Evolutionary conservation across 2,329 filamentous ascomycete species (phyloP).

Genomic region (Fusarium cyanostomum): DNA sequence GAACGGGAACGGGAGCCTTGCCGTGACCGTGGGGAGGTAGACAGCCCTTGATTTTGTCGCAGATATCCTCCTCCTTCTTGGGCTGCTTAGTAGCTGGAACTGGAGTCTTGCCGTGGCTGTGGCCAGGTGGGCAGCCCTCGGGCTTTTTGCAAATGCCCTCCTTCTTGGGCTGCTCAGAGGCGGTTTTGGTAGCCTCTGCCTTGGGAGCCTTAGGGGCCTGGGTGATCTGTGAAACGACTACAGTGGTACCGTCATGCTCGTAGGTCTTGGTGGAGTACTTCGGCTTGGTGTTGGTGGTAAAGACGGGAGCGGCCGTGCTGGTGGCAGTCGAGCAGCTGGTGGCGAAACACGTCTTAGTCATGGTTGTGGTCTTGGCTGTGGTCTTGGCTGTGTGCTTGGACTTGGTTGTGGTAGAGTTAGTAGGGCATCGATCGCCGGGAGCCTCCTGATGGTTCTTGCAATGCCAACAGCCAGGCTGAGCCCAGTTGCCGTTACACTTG

Average conservation of each 20-base stretch:
- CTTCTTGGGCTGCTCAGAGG: constrained; percentile 3
- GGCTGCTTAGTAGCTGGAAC: constrained; percentile 3
- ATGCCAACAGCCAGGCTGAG: constrained; percentile 45
- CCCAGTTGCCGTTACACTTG: constrained; percentile 42
- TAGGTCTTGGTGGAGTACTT: constrained; percentile 21
- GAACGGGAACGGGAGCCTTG: constrained; percentile 17
- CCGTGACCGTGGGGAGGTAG: not conserved
- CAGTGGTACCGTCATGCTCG: constrained; percentile 15
- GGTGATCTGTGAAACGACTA: constrained; percentile 22
- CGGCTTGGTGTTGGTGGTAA: constrained; percentile 7
- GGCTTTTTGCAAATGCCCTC: not conserved
- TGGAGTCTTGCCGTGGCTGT: not conserved
- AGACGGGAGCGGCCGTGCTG: constrained; percentile 2
- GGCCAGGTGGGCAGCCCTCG: not conserved
- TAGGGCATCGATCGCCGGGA: constrained; percentile 23
- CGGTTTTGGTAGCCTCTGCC: not conserved
- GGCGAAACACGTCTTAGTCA: constrained; percentile 2
- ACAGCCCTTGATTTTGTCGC: constrained; percentile 11
- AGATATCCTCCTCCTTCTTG: constrained; percentile 25
- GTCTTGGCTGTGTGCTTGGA: no score
- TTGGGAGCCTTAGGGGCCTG: constrained; percentile 12
- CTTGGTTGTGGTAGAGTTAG: constrained; percentile 11
- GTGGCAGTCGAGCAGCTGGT: constrained; percentile 21
- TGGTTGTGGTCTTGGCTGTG: no score
- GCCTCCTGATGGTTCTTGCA: constrained; percentile 41